Percentiles rank a stretch among this genome's conserved stretches.
Evolutionary conservation across 129 eudicot genomes (phyloP).

Genomic region (Glebionis coronaria): DNA sequence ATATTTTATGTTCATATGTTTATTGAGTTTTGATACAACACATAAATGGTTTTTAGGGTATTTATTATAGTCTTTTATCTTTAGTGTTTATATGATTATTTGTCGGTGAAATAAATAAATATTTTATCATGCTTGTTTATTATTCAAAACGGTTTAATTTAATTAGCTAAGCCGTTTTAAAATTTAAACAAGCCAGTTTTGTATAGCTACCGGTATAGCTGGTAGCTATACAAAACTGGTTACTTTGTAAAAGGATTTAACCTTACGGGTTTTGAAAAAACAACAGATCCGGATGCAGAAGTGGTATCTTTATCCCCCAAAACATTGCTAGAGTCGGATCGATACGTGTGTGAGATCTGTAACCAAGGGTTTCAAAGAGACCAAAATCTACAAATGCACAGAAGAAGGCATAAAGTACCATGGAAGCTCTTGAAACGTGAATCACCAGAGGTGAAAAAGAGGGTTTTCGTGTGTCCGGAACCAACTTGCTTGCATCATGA

Average conservation of each 20-base stretch:
- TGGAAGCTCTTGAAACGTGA: conserved; percentile 70
- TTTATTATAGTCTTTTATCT: too few species aligned
- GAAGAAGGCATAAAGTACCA: conserved; percentile 77
- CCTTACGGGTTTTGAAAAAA: not conserved
- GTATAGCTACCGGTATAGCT: too few species aligned
- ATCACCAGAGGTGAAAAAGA: conserved; percentile 49
- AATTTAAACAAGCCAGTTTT: too few species aligned
- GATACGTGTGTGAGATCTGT: conserved; percentile 84
- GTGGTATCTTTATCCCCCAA: conserved; percentile 77
- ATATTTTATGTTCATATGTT: not conserved
- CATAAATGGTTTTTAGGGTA: not conserved
- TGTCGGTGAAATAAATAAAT: too few species aligned
- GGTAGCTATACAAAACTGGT: not conserved
- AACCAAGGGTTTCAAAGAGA: conserved; percentile 78
- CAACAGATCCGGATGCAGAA: conserved; percentile 79
- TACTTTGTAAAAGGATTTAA: not conserved
- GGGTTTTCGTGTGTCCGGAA: conserved; percentile 82
- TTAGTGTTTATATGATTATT: too few species aligned
- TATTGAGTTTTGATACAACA: not conserved
- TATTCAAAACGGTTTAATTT: too few species aligned
- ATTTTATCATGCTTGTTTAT: too few species aligned
- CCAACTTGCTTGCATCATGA: conserved; percentile 76
- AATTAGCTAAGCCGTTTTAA: too few species aligned
- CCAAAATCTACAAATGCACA: conserved; percentile 82
- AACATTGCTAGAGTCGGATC: conserved; percentile 66